Evolutionary conservation across 225 moss, liverwort and hornwort species (phyloP), one percentile per base, ranked within the genome.

Genomic region (Straminergon stramineum): DNA sequence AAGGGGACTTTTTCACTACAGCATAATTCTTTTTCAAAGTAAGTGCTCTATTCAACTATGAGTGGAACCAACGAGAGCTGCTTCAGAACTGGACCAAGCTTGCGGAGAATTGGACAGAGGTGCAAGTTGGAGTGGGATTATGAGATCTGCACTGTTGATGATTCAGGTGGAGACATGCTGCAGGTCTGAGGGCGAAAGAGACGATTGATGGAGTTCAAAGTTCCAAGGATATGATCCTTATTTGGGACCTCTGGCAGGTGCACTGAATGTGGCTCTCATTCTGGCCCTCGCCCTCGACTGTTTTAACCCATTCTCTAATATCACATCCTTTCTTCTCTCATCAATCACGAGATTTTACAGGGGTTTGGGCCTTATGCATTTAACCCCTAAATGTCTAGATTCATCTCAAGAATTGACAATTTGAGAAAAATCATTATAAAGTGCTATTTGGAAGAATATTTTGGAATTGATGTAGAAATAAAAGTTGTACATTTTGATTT

Each of bases 181-280:
- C 73, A 65, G 28, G 43, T 37, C 37, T 20, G 27, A 43, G 16
- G 23, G 37, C 3, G 32, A 65, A 30, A 17, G 55, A 37, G 63
- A 14, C 22, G n/a, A 41, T 52, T 15, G 55, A 19, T 51, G 58
- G 62, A 73, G 56, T 17, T 43, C n/a, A n/a, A n/a, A n/a, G n/a
- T n/a, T n/a, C n/a, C n/a, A n/a, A n/a, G n/a, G n/a, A n/a, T n/a
- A n/a, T n/a, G n/a, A n/a, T n/a, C 11, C 88, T 73, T 51, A 3
- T 58, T 8, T 84, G 30, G 51, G 63, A 56, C 2, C 22, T 37
- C 23, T 15, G 55, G 14, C 37, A 68, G 89, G 63, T 91, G 64
- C 91, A 89, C 35, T 91, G 91, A 87, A 91, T 87, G 84, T 91
- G 89, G 87, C 91, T 73, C 48, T 26, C 20, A 70, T 89, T 91